A percentile compares a stretch with the other conserved stretches of the same genome.
These are phyloP conservation scores for Paraconiothyrium sp. DNA, from an alignment of 2,329 filamentous ascomycete genomes.

Conservation along the genomic window DNA sequence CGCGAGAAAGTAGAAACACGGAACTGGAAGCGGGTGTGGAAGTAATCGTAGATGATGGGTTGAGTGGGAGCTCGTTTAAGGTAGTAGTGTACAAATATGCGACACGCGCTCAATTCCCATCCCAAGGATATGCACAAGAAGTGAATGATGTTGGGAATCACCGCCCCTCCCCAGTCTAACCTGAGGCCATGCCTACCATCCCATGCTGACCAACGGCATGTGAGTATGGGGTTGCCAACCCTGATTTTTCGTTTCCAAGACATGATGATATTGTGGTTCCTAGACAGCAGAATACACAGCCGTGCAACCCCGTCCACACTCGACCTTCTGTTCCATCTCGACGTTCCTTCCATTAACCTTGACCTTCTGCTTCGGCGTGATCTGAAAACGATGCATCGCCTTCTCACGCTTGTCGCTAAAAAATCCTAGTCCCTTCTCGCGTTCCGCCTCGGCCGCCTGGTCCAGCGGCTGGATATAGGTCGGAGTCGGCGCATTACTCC, in stretches of 20 bases:
- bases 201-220: too few species aligned
- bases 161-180: too few species aligned
- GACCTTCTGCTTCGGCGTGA: constrained; percentile 79
- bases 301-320: constrained; percentile 84
- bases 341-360: constrained; percentile 75
- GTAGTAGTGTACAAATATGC: too few species aligned
- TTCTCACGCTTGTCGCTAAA: constrained; percentile 57
- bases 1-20: too few species aligned
- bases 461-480: constrained; percentile 83
- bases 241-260: neutral
- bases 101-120: too few species aligned
- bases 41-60: too few species aligned
- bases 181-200: too few species aligned
- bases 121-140: too few species aligned
- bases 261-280: neutral
- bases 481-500: constrained; percentile 80
- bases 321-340: constrained; percentile 83
- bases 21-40: too few species aligned
- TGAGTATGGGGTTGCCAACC: neutral
- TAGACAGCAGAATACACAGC: constrained; percentile 77
- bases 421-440: constrained; percentile 27
- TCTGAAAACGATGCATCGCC: constrained; percentile 79
- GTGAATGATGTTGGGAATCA: too few species aligned
- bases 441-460: constrained; percentile 61
- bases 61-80: too few species aligned